phyloP scores from a whole-genome alignment of 306 rosid genomes.

The Argentina anserina region DNA sequence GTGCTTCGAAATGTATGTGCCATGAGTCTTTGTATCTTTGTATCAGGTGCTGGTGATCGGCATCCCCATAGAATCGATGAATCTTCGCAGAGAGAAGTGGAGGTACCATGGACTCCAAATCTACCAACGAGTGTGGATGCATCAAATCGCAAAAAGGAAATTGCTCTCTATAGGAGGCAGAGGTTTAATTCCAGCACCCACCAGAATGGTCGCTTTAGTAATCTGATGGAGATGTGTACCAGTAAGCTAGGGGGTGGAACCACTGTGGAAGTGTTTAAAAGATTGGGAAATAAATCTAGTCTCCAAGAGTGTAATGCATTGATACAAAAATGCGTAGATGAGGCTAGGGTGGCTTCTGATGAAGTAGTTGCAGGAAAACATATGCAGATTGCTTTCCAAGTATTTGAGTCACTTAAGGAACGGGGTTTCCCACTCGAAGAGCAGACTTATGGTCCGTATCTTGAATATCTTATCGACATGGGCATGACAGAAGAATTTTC shows the following conservation, averaged over 20 bases:
- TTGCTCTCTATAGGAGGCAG: conserved; percentile 52
- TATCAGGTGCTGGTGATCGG: conserved; percentile 33
- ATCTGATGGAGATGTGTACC: conserved; percentile 38
- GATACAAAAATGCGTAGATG: conserved; percentile 48
- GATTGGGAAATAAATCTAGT: conserved; percentile 55
- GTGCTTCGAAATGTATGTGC: background rate
- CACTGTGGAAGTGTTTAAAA: conserved; percentile 45
- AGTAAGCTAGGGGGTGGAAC: conserved; percentile 47
- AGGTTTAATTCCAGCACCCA: conserved; percentile 33
- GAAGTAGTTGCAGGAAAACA: conserved; percentile 49
- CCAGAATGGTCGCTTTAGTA: conserved; percentile 42
- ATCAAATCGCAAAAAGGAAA: conserved; percentile 7
- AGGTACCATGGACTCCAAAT: conserved; percentile 41
- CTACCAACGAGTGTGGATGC: background rate
- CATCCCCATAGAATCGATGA: conserved; percentile 25
- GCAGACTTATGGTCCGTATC: conserved; percentile 60
- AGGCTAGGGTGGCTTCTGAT: conserved; percentile 48
- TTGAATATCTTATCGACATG: conserved; percentile 59
- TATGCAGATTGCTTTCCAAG: conserved; percentile 44
- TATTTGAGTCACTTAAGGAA: conserved; percentile 58
- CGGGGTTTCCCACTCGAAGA: conserved; percentile 61
- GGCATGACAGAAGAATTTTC: conserved; percentile 65
- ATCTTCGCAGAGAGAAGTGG: conserved; percentile 25
- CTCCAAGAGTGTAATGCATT: conserved; percentile 51
- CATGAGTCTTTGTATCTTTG: background rate